Percentiles rank a stretch among this genome's conserved stretches.
These are phyloP conservation scores for Pseudozyma tsukubaensis DNA, from an alignment of 1,284 basidiomycete species.

Conservation along the genomic window DNA sequence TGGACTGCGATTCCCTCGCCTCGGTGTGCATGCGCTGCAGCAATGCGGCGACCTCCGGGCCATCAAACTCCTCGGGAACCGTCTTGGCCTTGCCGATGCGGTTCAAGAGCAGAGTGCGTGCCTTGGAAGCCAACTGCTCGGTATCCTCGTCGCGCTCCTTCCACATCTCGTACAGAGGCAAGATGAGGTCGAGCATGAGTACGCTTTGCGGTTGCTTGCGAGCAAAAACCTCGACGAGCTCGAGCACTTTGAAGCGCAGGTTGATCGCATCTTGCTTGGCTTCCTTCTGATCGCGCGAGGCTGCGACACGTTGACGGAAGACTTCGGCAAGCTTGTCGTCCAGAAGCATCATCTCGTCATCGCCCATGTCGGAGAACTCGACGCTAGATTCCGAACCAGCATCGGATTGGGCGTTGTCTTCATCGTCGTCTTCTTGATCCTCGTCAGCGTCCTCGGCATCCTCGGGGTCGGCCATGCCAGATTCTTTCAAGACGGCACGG, in stretches of 20 bases:
- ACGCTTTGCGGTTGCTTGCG: slow-evolving; percentile 78
- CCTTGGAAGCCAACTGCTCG: slow-evolving; percentile 83
- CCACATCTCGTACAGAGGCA: slow-evolving; percentile 80
- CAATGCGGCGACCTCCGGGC: slow-evolving; percentile 70
- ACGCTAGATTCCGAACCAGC: slow-evolving; percentile 45
- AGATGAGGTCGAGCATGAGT: slow-evolving; percentile 77
- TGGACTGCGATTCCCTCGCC: slow-evolving; percentile 76
- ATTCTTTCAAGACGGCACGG: slow-evolving; percentile 80
- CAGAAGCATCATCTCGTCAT: slow-evolving; percentile 96
- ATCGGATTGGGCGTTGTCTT: slow-evolving; percentile 40
- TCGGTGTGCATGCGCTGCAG: slow-evolving; percentile 79
- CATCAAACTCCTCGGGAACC: slow-evolving; percentile 74
- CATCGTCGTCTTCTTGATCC: slow-evolving; percentile 69
- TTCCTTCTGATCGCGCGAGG: slow-evolving; percentile 70
- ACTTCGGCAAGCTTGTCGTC: slow-evolving; percentile 92
- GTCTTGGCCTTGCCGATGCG: slow-evolving; percentile 83
- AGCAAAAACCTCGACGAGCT: slow-evolving; percentile 86
- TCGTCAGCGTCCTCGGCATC: slow-evolving; percentile 66
- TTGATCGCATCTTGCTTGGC: slow-evolving; percentile 72
- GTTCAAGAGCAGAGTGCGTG: slow-evolving; percentile 79
- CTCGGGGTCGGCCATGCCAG: slow-evolving; percentile 75
- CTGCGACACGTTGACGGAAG: slow-evolving; percentile 77
- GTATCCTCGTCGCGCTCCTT: slow-evolving; percentile 64
- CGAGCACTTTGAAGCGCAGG: slow-evolving; percentile 93
- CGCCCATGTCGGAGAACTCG: slow-evolving; percentile 69